These are phyloP conservation scores for Xylaria hypoxylon DNA, from an alignment of 2,329 filamentous ascomycete genomes.

Conservation along the genomic window DNA sequence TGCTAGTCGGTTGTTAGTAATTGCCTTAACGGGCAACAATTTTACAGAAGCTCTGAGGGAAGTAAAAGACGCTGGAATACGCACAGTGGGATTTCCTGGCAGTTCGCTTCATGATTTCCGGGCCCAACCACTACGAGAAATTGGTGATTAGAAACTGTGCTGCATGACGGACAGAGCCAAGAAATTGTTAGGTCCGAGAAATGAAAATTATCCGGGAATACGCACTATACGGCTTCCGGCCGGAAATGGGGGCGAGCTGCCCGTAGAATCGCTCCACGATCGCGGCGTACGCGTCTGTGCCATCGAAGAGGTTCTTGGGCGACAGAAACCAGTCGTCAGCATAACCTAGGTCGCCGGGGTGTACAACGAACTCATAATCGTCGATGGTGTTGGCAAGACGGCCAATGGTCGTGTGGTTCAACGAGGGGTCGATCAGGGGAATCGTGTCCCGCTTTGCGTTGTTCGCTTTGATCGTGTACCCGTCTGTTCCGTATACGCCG, in stretches of 20 bases:
- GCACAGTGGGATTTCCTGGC: constrained; percentile 56
- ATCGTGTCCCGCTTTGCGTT: constrained; percentile 61
- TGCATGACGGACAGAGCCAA: too few species aligned
- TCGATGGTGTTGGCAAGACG: constrained; percentile 63
- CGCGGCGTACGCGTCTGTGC: constrained; percentile 64
- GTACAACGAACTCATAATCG: constrained; percentile 66
- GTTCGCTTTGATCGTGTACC: constrained; percentile 61
- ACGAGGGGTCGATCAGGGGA: constrained; percentile 60
- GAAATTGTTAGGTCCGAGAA: too few species aligned
- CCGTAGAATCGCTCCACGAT: constrained; percentile 69
- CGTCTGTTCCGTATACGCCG: constrained; percentile 65
- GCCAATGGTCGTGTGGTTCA: constrained; percentile 70
- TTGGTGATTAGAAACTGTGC: too few species aligned
- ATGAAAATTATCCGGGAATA: background rate
- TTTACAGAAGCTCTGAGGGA: too few species aligned
- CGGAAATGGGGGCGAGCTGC: constrained; percentile 65
- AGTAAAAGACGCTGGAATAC: background rate
- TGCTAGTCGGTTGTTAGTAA: constrained; percentile 27
- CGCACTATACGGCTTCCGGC: constrained; percentile 63
- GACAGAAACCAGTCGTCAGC: constrained; percentile 68
- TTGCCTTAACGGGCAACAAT: too few species aligned
- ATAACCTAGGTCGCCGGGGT: constrained; percentile 68
- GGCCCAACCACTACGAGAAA: constrained; percentile 57
- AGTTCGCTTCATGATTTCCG: constrained; percentile 70
- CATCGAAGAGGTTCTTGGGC: constrained; percentile 59